Evolutionary conservation across 257 asterid genomes (phyloP).

Genomic region (Fraxinus anomala): DNA sequence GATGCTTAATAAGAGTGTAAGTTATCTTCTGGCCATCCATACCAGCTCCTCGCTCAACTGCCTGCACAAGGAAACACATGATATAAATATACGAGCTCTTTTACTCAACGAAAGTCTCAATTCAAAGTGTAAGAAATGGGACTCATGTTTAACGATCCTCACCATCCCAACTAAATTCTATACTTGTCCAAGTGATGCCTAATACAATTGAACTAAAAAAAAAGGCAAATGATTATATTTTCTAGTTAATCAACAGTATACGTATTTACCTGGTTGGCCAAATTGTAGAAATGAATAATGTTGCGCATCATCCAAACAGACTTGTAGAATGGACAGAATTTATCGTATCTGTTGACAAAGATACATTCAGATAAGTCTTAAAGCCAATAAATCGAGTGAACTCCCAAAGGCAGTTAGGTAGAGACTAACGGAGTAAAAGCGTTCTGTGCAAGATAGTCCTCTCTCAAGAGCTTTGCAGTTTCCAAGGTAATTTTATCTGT

Average conservation of each 20-base stretch:
- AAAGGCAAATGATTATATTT: too few species aligned
- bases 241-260: too few species aligned
- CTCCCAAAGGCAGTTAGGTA: slow-evolving; percentile 3
- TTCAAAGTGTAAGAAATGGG: too few species aligned
- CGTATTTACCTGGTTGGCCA: slow-evolving; percentile 99
- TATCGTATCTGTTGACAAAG: slow-evolving; percentile 71
- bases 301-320: slow-evolving; percentile 99
- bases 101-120: too few species aligned
- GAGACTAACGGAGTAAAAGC: slow-evolving; percentile 91
- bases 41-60: slow-evolving; percentile 98
- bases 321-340: slow-evolving; percentile 97
- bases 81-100: too few species aligned
- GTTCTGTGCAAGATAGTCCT: slow-evolving; percentile 98
- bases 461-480: slow-evolving; percentile 98
- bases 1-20: slow-evolving; percentile 87
- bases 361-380: slow-evolving; percentile 14
- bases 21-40: slow-evolving; percentile 97
- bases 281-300: slow-evolving; percentile 88
- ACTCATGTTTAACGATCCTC: too few species aligned
- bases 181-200: too few species aligned
- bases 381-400: slow-evolving; percentile 11
- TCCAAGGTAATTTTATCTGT: slow-evolving; percentile 93
- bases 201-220: too few species aligned
- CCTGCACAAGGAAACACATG: slow-evolving; percentile 48
- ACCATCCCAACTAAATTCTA: too few species aligned